Percentiles rank a stretch among this genome's conserved stretches.
These are phyloP conservation scores for Cladosporium sp. DNA, from an alignment of 2,329 filamentous ascomycete genomes.

Conservation along the genomic window DNA sequence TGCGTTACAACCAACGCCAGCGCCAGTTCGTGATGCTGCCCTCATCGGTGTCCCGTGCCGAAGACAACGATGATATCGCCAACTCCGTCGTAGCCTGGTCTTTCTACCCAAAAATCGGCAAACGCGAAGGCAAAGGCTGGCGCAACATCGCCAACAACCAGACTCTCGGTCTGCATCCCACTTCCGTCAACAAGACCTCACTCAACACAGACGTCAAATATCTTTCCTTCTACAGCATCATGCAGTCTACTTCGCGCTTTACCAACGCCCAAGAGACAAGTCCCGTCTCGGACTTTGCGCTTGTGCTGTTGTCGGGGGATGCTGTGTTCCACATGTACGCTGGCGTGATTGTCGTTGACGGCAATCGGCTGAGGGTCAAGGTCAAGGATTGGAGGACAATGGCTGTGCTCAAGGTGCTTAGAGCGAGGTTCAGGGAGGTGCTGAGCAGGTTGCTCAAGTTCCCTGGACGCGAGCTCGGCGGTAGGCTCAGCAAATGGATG, in stretches of 20 bases:
- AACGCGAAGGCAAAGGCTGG: slow-evolving; percentile 79
- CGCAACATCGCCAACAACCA: slow-evolving; percentile 93
- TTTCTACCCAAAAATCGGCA: slow-evolving; percentile 90
- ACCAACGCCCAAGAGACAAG: slow-evolving; percentile 85
- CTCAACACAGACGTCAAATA: slow-evolving; percentile 56
- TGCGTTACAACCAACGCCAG: slow-evolving; percentile 59
- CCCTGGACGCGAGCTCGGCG: slow-evolving; percentile 36
- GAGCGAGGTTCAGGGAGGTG: slow-evolving; percentile 69
- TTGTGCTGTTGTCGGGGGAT: slow-evolving; percentile 82
- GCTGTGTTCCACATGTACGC: slow-evolving; percentile 86
- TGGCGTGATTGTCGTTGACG: slow-evolving; percentile 80
- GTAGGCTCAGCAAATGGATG: slow-evolving; percentile 41
- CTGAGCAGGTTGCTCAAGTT: slow-evolving; percentile 65
- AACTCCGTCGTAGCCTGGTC: slow-evolving; percentile 85
- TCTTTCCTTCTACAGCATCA: slow-evolving; percentile 94
- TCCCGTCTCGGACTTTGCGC: slow-evolving; percentile 65
- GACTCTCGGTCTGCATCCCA: slow-evolving; percentile 77
- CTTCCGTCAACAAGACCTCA: slow-evolving; percentile 76
- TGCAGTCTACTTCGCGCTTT: slow-evolving; percentile 79
- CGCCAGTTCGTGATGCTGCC: slow-evolving; percentile 83
- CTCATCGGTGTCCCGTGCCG: slow-evolving; percentile 67
- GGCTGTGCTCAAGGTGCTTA: slow-evolving; percentile 80
- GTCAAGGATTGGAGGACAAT: slow-evolving; percentile 86
- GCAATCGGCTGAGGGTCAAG: slow-evolving; percentile 78
- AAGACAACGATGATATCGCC: slow-evolving; percentile 73